Conservation (phyloP, 2,329 filamentous ascomycete genomes). For the Colletotrichum coccodes region DNA sequence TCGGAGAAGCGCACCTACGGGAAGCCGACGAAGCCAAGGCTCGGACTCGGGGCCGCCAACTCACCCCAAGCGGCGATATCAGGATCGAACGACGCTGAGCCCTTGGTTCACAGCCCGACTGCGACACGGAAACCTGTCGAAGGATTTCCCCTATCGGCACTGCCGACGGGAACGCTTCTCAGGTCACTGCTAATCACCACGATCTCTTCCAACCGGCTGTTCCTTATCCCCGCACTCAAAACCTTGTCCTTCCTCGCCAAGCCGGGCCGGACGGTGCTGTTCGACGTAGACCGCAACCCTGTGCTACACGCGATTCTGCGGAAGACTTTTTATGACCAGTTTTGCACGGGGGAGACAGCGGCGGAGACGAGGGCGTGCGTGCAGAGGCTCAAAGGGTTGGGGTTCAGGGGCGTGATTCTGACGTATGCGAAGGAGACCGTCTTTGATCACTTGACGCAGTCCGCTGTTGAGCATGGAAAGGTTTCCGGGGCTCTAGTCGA, state of each 20-base stretch:
- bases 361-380: conserved; percentile 56
- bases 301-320: conserved; percentile 58
- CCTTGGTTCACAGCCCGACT: background rate
- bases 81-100: background rate
- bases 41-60: conserved; percentile 8
- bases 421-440: conserved; percentile 61
- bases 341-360: conserved; percentile 63
- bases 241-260: conserved; percentile 50
- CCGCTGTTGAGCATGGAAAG: conserved; percentile 22
- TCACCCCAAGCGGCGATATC: conserved; percentile 20
- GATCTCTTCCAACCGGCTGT: conserved; percentile 55
- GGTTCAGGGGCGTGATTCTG: conserved; percentile 65
- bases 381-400: conserved; percentile 55
- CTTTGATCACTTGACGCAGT: conserved; percentile 48
- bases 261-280: conserved; percentile 41
- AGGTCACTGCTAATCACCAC: conserved; percentile 55
- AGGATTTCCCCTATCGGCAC: conserved; percentile 37
- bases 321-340: conserved; percentile 64
- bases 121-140: background rate
- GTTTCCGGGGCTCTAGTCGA: background rate
- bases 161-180: conserved; percentile 48
- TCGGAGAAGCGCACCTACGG: conserved; percentile 23
- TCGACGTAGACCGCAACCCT: conserved; percentile 61
- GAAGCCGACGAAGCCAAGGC: conserved; percentile 25
- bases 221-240: conserved; percentile 48